These are phyloP conservation scores for Tubosaeta sp. DNA, from an alignment of 768 basidiomycete genomes.

Conservation along the genomic window DNA sequence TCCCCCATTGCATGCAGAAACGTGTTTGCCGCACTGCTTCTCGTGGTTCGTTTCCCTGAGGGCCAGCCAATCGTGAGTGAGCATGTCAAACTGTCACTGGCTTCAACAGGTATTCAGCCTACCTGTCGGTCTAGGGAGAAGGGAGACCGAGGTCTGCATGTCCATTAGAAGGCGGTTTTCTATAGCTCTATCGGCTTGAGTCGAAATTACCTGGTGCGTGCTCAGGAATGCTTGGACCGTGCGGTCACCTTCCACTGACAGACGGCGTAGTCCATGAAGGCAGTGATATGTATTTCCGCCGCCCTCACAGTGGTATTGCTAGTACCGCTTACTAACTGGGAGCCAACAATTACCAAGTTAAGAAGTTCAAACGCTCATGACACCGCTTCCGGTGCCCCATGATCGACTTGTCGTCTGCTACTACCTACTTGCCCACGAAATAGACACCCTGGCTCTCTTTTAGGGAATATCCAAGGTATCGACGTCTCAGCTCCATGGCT, in stretches of 20 bases:
- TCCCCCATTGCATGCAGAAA: constrained; percentile 20
- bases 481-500: neutral
- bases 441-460: no score
- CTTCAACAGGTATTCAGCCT: neutral
- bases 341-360: no score
- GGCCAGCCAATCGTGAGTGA: constrained; percentile 3
- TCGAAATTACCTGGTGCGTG: neutral
- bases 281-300: no score
- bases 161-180: no score
- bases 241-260: neutral
- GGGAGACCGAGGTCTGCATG: neutral
- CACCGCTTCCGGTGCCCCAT: no score
- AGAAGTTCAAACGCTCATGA: no score
- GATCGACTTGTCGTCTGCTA: no score
- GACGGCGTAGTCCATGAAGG: no score
- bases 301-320: no score
- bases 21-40: constrained; percentile 31
- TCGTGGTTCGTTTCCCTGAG: constrained; percentile 9
- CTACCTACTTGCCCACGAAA: no score
- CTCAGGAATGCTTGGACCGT: neutral
- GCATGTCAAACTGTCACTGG: neutral
- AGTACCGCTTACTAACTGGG: no score
- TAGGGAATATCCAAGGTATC: constrained; percentile 18
- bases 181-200: neutral
- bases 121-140: neutral